A percentile compares a stretch with the other conserved stretches of the same genome.
phyloP scores from a whole-genome alignment of 345 rosid species.

The Rubroshorea leprosula region DNA sequence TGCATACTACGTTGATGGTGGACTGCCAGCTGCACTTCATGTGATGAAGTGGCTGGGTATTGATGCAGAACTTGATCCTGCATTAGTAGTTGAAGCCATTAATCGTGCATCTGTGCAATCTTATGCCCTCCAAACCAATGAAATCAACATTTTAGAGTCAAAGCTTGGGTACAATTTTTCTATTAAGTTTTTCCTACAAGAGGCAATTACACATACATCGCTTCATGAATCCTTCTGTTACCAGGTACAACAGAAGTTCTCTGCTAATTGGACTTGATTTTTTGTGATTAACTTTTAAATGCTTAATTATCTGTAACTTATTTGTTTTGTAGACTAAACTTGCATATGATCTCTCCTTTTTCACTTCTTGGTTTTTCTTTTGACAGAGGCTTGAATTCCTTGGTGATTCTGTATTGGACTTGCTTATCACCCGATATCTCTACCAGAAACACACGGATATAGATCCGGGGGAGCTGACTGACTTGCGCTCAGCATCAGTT shows the following conservation, averaged over 20 bases:
- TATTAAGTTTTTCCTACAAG: slow-evolving; percentile 63
- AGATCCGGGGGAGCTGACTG: slow-evolving; percentile 89
- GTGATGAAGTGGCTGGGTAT: slow-evolving; percentile 77
- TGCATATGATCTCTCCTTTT: slow-evolving; percentile 3
- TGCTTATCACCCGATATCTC: slow-evolving; percentile 76
- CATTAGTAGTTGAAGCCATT: slow-evolving; percentile 42
- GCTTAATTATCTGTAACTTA: too few species aligned
- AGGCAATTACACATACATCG: slow-evolving; percentile 74
- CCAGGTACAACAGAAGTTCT: slow-evolving; percentile 43
- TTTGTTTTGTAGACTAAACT: too few species aligned
- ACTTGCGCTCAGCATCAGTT: slow-evolving; percentile 82
- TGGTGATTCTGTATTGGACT: slow-evolving; percentile 78
- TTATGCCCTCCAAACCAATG: slow-evolving; percentile 39
- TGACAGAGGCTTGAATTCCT: slow-evolving; percentile 93
- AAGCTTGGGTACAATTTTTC: slow-evolving; percentile 60
- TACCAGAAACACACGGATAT: slow-evolving; percentile 52
- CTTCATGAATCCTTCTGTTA: slow-evolving; percentile 50
- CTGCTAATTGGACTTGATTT: too few species aligned
- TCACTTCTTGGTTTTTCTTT: slow-evolving; percentile 22
- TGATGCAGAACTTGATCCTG: slow-evolving; percentile 43
- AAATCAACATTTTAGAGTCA: slow-evolving; percentile 44
- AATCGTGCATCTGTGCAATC: slow-evolving; percentile 37
- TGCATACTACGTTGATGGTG: slow-evolving; percentile 68
- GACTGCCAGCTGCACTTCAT: slow-evolving; percentile 56
- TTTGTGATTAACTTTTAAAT: background rate